Base-by-base conservation (phyloP, 768 basidiomycete species). In the Macrolepiota dolichaula region DNA sequence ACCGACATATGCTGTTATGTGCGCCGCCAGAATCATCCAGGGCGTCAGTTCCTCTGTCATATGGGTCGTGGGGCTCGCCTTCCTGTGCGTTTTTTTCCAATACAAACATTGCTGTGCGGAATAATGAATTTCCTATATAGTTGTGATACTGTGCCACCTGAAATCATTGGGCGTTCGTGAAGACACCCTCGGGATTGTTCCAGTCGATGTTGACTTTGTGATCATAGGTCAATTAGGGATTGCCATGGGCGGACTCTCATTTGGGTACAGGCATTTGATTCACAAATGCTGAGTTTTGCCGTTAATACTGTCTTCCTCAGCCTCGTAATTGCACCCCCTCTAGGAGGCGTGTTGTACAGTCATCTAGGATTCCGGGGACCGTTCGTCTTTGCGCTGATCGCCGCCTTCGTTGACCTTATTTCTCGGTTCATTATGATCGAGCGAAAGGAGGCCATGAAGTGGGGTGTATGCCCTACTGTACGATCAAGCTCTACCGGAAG, bases 311-410 rank as follows among this genome's bases (percentile, higher is more conserved):
- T 24, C 15, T 54, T 55, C 32, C 25, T 35, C 29, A 86, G 85
- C 36, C 69, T 80, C n/a, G 67, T 85, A 13, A 73, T 83, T 27
- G 86, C 84, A 11, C 82, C 85, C 2, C 85, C 87, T 0, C 74
- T 81, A 2, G 86, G 85, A 29, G 86, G 87, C 24, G 68, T 72
- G 2, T 66, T 88, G 29, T 88, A 81, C 65, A 64, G 68, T 19
- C 77, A 74, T 12, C 85, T 82, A 66, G 86, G 87, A 5, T 87
- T 79, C 67, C 81, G 82, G 17, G 86, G 77, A 3, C 87, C 87
- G 1, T 85, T 87, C 57, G 72, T 87, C 25, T 82, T 84, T 50
- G 76, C 80, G 1, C 76, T 85, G 36, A 69, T 74, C 12, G 74
- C 77, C 42, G 75, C 83, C 0, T 36, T 76, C 15, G 50, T 84